Evolutionary conservation across 805 yeast species (phyloP).

Genomic region (Wickerhamomyces silvicola): DNA sequence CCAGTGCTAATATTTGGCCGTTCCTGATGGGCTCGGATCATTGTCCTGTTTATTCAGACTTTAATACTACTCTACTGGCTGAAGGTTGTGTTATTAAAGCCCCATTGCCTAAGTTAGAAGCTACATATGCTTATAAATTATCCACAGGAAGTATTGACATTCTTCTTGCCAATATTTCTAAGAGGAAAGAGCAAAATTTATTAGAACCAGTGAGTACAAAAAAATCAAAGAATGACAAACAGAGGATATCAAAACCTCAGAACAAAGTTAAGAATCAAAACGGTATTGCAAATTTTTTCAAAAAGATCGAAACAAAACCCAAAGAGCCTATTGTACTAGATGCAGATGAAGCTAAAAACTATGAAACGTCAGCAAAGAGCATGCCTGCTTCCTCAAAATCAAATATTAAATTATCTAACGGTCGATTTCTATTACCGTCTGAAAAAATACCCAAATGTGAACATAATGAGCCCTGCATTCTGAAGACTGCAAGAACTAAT

Average conservation of each 20-base stretch:
- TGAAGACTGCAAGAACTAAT: conserved; percentile 38
- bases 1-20: conserved; percentile 53
- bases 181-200: conserved; percentile 13
- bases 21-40: conserved; percentile 84
- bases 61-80: conserved; percentile 25
- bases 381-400: conserved; percentile 4
- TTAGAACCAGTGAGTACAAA: conserved; percentile 2
- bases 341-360: conserved; percentile 1
- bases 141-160: conserved; percentile 27
- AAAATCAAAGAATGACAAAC: not conserved
- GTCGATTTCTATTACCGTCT: conserved; percentile 10
- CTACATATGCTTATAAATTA: conserved; percentile 40
- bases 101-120: conserved; percentile 42
- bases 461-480: conserved; percentile 39
- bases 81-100: not conserved
- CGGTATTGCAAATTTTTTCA: conserved; percentile 21
- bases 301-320: conserved; percentile 4
- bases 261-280: conserved; percentile 8
- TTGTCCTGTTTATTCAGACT: conserved; percentile 81
- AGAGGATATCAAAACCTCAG: too few species aligned
- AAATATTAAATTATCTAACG: too few species aligned
- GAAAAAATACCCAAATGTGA: conserved; percentile 38
- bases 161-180: conserved; percentile 33
- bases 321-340: not conserved
- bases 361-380: not conserved